Percentiles rank a stretch among this genome's conserved stretches.
Conservation (phyloP, 2,329 filamentous ascomycete genomes). For the Sporothrix euskadiensis region DNA sequence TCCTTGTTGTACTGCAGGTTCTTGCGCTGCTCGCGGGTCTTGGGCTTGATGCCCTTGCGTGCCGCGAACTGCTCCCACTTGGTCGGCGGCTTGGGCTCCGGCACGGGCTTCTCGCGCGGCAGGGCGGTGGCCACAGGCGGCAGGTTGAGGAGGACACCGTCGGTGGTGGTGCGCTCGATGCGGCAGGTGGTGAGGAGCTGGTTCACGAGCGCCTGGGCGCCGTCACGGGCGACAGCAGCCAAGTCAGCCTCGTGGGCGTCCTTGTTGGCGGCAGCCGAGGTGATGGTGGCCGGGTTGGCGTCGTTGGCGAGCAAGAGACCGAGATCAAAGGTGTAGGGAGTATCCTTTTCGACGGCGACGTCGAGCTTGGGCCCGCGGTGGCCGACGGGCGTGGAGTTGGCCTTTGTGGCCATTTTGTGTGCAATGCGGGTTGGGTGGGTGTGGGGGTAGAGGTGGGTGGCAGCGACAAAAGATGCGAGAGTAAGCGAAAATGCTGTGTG, state of each 20-base stretch:
- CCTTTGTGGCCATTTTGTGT: slow-evolving; percentile 37
- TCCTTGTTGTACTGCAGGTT: slow-evolving; percentile 82
- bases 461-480: not conserved
- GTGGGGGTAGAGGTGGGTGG: not conserved
- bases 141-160: slow-evolving; percentile 76
- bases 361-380: slow-evolving; percentile 49
- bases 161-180: slow-evolving; percentile 63
- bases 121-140: slow-evolving; percentile 69
- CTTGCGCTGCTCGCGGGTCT: slow-evolving; percentile 72
- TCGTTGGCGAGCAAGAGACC: slow-evolving; percentile 82
- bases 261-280: slow-evolving; percentile 58
- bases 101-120: slow-evolving; percentile 90
- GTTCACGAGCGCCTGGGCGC: slow-evolving; percentile 89
- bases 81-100: slow-evolving; percentile 76
- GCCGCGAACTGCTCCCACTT: slow-evolving; percentile 96
- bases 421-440: not conserved
- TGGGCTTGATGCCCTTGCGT: slow-evolving; percentile 94
- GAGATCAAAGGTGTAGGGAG: slow-evolving; percentile 92
- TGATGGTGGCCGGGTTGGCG: slow-evolving; percentile 70
- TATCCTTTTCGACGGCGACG: slow-evolving; percentile 74
- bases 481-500: not conserved
- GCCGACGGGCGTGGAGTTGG: slow-evolving; percentile 37
- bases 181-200: slow-evolving; percentile 88
- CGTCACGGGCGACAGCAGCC: slow-evolving; percentile 75
- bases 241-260: slow-evolving; percentile 50